Base-by-base conservation (phyloP, 2,329 filamentous ascomycete genomes). In the Diplodia seriata region DNA sequence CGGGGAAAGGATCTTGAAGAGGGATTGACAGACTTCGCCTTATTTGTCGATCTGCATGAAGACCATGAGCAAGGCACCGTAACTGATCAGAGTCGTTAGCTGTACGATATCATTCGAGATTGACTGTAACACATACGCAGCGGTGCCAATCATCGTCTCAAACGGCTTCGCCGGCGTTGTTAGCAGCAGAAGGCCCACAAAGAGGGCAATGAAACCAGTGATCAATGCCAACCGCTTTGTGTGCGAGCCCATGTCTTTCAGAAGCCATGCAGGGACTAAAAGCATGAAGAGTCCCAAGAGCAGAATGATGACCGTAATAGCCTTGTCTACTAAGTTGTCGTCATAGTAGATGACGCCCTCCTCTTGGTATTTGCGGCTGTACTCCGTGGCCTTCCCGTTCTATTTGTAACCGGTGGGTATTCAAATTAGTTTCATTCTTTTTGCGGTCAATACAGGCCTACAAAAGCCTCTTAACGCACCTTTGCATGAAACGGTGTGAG, bases 101-200 rank as follows among this genome's bases (percentile, higher is more conserved):
- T 5, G 8, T 36, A 36, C 11, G 9, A 36, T 36, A 11, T 36
- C 33, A 36, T 3, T 1, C 11, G 9, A 11, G 11, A 1, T 6
- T 51, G 9, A 23, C 9, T n/a, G 9, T 29, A 3, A n/a, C 62
- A 38, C 54, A 43, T 47, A 65, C 62, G 62, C 62, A 14, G 62
- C 49, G 29, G 62, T 65, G 20, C 49, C 62, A 6, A 47, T 49
- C 38, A 65, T 47, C 2, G 62, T 65, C 47, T 65, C 62, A n/a
- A 65, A 65, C 18, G 62, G 62, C 7, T 55, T 54, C 14, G 26
- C 14, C 3, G 62, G 33, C 3, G 50, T 55, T 4, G 54, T 49
- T 2, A 65, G 29, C 3, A 65, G 62, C 4, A 65, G 26, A 9
- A 65, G 33, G 1, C 20, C 51, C 4, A 65, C 3, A 9, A 65